Base-by-base conservation (phyloP, 1,139 yeast genomes). In the Diutina neorugosa region DNA sequence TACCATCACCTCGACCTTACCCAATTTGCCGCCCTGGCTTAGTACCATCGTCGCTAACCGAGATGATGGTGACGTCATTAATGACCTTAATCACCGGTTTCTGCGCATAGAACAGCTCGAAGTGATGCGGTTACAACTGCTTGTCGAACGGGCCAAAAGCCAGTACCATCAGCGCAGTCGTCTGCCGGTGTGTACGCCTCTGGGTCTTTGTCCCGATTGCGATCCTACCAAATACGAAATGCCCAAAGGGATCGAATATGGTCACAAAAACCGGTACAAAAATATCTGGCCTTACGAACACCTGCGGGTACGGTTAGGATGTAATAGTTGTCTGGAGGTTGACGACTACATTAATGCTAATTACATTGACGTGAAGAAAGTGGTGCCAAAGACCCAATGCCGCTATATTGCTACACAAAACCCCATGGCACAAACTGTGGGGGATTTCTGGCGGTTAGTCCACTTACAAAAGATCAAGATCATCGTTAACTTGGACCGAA, bases 141-240 rank as follows among this genome's bases (percentile, higher is more conserved):
- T 46, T n/a, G 41, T 27, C 16, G 40, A 46, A 27, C 40, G 18
- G 19, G 12, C 20, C 5, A 25, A 12, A n/a, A 21, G 34, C 11
- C 16, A 6, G 21, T 27, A 16, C 21, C 40, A 46, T 18, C n/a
- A 46, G 5, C 16, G n/a, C 6, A 21, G 25, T 7, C 48, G 40
- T 16, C 41, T 31, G 50, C 21, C 50, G 18, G 43, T 40, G n/a
- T 37, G 44, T 7, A 21, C 79, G 1, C 79, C 79, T 2, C 65
- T 65, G 54, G 67, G 73, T 1, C 67, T 73, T 51, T 76, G 80
- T 58, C 74, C 75, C 1, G 65, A 66, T 31, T 75, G 80, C 62
- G 76, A 74, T 56, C 62, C 62, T 2, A 73, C 69, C 51, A 58
- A 66, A 9, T 59, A 59, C 50, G 57, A 56, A 12, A 54, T 59